Base-by-base conservation (phyloP, 495 filamentous ascomycete species). In the Penicillium silybi region DNA sequence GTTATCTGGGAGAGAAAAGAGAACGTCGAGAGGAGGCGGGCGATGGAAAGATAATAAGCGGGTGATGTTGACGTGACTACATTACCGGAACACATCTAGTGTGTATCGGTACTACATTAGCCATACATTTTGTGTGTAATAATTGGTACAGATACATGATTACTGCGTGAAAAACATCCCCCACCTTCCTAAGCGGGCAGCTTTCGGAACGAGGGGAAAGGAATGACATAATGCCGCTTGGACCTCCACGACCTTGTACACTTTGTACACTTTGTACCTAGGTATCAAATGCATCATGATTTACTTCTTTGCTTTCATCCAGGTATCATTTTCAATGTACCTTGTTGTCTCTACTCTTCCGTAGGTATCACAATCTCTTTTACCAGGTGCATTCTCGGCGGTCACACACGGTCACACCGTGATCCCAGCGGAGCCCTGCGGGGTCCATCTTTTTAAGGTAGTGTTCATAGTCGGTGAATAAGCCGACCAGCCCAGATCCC, bases 101-200 rank as follows among this genome's bases (percentile, higher is more conserved):
- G 0, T 18, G 37, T 39, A 39, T 19, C 5, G 16, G 37, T 39
- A 39, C 37, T 17, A 18, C 2, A 17, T 9, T 18, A 4, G 16
- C 2, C n/a, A 8, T 39, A 7, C 4, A 7, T 13, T 19, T 19
- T 39, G 15, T 18, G 37, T 39, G 37, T 39, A 7, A 18, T 17
- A 2, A 32, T 18, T 6, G 1, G 46, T 58, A 53, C 45, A 46
- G 25, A 41, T 51, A 52, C 53, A 42, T 38, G 32, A 54, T 37
- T 50, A 52, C 52, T 35, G 13, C 13, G 38, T 7, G 19, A 39
- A 59, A 23, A 59, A 46, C 41, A 46, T 39, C 54, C 64, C 64
- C 66, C 64, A 66, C 64, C 58, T 66, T 52, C 68, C 67, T 61
- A 58, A 58, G 59, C 53, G 60, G 67, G 66, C 56, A 48, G 40